A percentile compares a stretch with the other conserved stretches of the same genome.
phyloP scores from a whole-genome alignment of 371 early-diverging fungal genomes.

The Encephalitozoon hellem region DNA sequence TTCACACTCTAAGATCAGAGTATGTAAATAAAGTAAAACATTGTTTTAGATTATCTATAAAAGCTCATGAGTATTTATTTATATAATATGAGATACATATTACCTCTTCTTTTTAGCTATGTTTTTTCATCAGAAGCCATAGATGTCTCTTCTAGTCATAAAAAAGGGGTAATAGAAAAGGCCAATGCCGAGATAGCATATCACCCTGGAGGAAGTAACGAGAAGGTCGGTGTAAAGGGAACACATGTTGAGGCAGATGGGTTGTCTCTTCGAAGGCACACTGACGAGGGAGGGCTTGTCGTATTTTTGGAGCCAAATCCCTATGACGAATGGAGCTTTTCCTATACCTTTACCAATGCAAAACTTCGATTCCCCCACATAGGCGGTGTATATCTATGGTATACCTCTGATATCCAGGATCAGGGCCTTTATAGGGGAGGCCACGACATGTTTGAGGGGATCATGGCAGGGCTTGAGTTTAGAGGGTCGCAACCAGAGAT shows the following conservation, averaged over 20 bases:
- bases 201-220: constrained; percentile 8
- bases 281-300: constrained; percentile 50
- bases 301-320: constrained; percentile 50
- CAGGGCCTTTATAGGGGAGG: constrained; percentile 56
- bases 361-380: constrained; percentile 45
- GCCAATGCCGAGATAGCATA: neutral
- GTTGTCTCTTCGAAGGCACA: constrained; percentile 27
- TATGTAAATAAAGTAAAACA: constrained; percentile 5
- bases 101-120: neutral
- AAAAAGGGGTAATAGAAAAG: constrained; percentile 14
- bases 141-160: neutral
- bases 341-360: constrained; percentile 42
- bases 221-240: constrained; percentile 29
- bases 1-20: neutral
- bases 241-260: constrained; percentile 31
- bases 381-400: constrained; percentile 61
- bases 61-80: neutral
- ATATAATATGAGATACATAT: neutral
- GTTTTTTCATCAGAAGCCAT: neutral
- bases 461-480: constrained; percentile 61
- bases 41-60: neutral
- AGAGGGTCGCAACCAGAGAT: constrained; percentile 45
- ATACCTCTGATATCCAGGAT: constrained; percentile 52
- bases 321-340: constrained; percentile 60
- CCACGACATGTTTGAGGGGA: constrained; percentile 50